Conservation (phyloP, 805 yeast genomes). For the Candida xiaguanensis region DNA sequence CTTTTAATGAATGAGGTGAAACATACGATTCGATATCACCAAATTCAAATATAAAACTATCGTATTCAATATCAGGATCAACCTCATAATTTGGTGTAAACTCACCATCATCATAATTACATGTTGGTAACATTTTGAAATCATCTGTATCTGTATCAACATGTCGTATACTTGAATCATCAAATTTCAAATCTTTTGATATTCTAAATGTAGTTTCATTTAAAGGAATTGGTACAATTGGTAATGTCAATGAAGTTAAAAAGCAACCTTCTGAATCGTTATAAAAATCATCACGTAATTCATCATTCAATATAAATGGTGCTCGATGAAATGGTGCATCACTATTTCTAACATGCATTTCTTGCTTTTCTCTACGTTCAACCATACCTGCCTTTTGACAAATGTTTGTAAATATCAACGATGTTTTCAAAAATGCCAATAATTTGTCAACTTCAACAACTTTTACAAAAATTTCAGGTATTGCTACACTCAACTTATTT, state of each 20-base stretch:
- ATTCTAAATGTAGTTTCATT: constrained; percentile 2
- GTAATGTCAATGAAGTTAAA: constrained; percentile 58
- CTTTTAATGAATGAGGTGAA: constrained; percentile 42
- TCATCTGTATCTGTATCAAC: constrained; percentile 2
- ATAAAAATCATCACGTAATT: constrained; percentile 45
- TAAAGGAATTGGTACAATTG: constrained; percentile 37
- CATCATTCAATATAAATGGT: constrained; percentile 62
- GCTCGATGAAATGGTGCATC: constrained; percentile 84
- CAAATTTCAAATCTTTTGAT: neutral
- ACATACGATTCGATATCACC: constrained; percentile 46
- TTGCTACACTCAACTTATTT: constrained; percentile 43
- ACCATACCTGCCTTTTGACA: constrained; percentile 47
- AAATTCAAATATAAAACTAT: constrained; percentile 52
- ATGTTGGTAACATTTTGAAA: constrained; percentile 17
- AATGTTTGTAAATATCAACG: constrained; percentile 59
- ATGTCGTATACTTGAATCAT: neutral
- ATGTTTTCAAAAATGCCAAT: constrained; percentile 48
- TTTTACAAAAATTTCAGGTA: constrained; percentile 44
- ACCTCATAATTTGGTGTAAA: constrained; percentile 26
- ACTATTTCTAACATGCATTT: constrained; percentile 58
- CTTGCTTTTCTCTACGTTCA: constrained; percentile 51
- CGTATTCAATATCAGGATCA: constrained; percentile 46
- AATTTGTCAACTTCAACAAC: constrained; percentile 17
- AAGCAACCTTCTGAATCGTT: constrained; percentile 49
- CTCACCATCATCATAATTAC: constrained; percentile 26